Evolutionary conservation across 352 stramenopile species (phyloP), one percentile per base, ranked within the genome.

Genomic region (Phytopythium delawarense): DNA sequence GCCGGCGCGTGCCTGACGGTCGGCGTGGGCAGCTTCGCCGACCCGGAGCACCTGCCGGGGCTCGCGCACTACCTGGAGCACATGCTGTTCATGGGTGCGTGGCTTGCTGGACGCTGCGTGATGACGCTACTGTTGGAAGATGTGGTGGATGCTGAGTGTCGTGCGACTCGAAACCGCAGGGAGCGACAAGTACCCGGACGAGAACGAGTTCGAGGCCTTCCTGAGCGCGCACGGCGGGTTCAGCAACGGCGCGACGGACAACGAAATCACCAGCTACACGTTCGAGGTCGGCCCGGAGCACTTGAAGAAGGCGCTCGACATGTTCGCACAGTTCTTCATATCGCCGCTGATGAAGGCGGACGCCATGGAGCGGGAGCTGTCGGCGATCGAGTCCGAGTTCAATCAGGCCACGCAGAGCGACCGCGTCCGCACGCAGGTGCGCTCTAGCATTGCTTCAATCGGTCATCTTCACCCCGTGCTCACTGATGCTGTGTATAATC

Each of bases 261-360:
- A 93, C 56, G 92, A 98, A 65, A 60, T 88, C 44, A 98, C 94
- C 34, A 90, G 89, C 56, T 98, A 98, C 72, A 94, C 96, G 57
- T 98, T 98, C 72, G 90, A 98, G 55, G 86, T 98, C 30, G 72
- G 81, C 8, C 82, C 83, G 6, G 71, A 69, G 5, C 63, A 89
- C 53, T 53, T 96, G 54, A 61, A 81, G 61, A 61, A 74, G 18
- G 86, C 87, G n/a, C 69, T 97, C 11, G 88, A 97, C 59, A 97
- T 96, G 71, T 98, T 98, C 74, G 90, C 92, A 21, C 89, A 98
- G 61, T 98, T 98, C 63, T 98, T 98, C 76, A 91, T 98, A 56
- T 78, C 74, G 23, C 94, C 94, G 21, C 66, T 97, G 53, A 76
- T 97, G 40, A 91, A 88, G 58, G 67, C 78, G 12, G 84, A 94